A percentile compares a stretch with the other conserved stretches of the same genome.
These are phyloP conservation scores for Parasitella parasitica DNA, from an alignment of 371 early-diverging fungal genomes.

Conservation along the genomic window DNA sequence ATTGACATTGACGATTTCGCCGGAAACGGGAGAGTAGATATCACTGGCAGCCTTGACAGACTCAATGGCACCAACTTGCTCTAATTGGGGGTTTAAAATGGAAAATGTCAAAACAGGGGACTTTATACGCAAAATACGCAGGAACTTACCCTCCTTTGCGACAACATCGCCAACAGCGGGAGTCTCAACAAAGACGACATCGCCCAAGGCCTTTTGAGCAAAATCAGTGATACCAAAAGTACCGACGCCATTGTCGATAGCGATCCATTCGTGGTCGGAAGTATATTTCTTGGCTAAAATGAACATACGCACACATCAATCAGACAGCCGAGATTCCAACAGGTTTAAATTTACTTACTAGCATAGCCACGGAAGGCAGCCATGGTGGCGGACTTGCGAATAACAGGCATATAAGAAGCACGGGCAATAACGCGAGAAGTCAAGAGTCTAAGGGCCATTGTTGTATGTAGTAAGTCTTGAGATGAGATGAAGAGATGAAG, in stretches of 20 bases:
- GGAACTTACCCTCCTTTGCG: slow-evolving; percentile 56
- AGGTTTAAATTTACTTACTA: slow-evolving; percentile 29
- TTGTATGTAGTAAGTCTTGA: slow-evolving; percentile 5
- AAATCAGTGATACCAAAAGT: slow-evolving; percentile 93
- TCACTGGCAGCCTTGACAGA: slow-evolving; percentile 96
- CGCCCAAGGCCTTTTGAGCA: slow-evolving; percentile 91
- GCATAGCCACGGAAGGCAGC: slow-evolving; percentile 46
- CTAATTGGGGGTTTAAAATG: slow-evolving; percentile 34
- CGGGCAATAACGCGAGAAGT: slow-evolving; percentile 43
- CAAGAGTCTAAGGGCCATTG: slow-evolving; percentile 48
- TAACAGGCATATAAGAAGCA: slow-evolving; percentile 38
- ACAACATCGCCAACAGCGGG: slow-evolving; percentile 62
- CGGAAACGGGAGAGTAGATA: slow-evolving; percentile 87
- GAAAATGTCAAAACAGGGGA: not conserved
- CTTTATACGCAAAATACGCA: not conserved
- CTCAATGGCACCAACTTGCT: slow-evolving; percentile 85
- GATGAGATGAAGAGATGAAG: slow-evolving; percentile 9
- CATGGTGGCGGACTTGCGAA: slow-evolving; percentile 37
- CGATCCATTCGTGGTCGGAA: slow-evolving; percentile 93
- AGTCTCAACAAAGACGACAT: slow-evolving; percentile 93
- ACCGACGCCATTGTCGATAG: slow-evolving; percentile 69
- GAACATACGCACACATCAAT: not conserved
- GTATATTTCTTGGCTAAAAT: slow-evolving; percentile 74
- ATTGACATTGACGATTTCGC: slow-evolving; percentile 84
- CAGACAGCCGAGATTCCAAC: not conserved